Percentiles rank a stretch among this genome's conserved stretches.
Conservation (phyloP, 345 rosid genomes). For the Diplotaxis tenuifolia region DNA sequence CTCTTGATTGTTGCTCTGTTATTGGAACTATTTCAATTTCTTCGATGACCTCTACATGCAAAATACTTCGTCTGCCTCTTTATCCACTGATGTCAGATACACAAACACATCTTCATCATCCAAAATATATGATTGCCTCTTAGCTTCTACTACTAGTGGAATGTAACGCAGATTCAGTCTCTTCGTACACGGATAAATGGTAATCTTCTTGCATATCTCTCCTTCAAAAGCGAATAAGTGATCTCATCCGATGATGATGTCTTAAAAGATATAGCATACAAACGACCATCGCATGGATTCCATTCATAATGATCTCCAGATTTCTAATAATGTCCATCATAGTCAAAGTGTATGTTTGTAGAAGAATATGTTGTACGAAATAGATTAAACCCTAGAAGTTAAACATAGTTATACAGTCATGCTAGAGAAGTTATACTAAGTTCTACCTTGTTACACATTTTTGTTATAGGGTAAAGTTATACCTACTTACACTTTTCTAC, state of each 20-base stretch:
- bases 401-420: neutral
- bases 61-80: neutral
- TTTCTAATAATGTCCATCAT: neutral
- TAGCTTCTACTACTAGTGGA: neutral
- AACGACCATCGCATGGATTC: too few species aligned
- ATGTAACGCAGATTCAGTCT: too few species aligned
- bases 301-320: too few species aligned
- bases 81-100: neutral
- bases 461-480: neutral
- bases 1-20: neutral
- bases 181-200: too few species aligned
- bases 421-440: neutral
- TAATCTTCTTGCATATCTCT: too few species aligned
- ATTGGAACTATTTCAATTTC: neutral
- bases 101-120: neutral
- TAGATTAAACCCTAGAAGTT: neutral
- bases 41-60: neutral
- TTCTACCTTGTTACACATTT: neutral
- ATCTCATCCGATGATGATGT: too few species aligned
- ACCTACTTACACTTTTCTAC: neutral
- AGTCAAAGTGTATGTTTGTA: neutral
- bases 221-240: too few species aligned
- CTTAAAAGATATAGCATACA: too few species aligned
- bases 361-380: neutral
- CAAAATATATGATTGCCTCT: neutral